Base-by-base conservation (phyloP, 805 yeast genomes). In the Blastobotrys americana region DNA sequence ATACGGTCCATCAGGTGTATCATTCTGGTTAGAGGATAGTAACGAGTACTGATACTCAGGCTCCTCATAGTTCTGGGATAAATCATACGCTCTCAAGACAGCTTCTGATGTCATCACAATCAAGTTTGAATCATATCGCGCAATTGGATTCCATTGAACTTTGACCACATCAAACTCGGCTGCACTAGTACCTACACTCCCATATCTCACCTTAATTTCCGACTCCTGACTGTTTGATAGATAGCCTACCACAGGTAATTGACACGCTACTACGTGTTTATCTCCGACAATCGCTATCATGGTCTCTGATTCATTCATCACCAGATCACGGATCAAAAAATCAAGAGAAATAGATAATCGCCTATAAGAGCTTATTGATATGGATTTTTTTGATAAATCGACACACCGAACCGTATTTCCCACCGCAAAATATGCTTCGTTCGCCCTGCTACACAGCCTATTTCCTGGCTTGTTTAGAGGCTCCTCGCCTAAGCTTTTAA, bases 121-220 rank as follows among this genome's bases (percentile, higher is more conserved):
- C 20, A 77, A 45, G 37, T 64, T 70, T 0, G 77, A 59, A 40
- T 71, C 73, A 39, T 60, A 59, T 36, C 66, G 61, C 0, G 77
- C 71, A 2, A 66, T 49, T 9, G 67, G 68, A 47, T 73, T 70
- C 74, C 79, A 77, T 2, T 64, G 17, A 3, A 72, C 60, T 28
- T 69, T 67, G 9, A 66, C 46, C 3, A 75, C 56, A 10, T 50
- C 53, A 31, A 57, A 65, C 1, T 59, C 43, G 1, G 53, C 44
- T 6, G 61, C 56, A 13, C 55, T 48, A 17, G 56, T 62, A 13
- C 55, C 60, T 20, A 56, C 31, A 25, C 8, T 25, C 4, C 35
- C 43, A 10, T 9, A 18, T 16, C n/a, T n/a, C 20, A 15, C 17
- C 3, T 15, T 33, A 10, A n/a, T 10, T 13, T 39, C 34, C 16